Base-by-base conservation (phyloP, 805 yeast species). In the Saturnispora bothae region DNA sequence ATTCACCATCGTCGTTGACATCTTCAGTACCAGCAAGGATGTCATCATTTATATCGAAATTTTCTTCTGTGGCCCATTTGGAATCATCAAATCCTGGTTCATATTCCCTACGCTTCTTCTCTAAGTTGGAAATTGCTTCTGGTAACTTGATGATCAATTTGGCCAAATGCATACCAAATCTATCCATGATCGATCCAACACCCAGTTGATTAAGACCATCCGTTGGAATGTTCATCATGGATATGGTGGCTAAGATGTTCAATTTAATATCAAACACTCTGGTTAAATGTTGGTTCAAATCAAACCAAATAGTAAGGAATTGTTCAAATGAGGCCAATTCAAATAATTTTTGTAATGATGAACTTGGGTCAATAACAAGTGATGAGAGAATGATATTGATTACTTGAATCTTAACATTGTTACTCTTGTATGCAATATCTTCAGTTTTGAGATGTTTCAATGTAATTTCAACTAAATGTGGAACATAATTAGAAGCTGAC, bases 221-320 rank as follows among this genome's bases (percentile, higher is more conserved):
- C 8, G 42, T 31, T 16, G 51, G 52, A 19, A 65, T 41, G 55
- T 51, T 46, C 51, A 56, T 20, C 50, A 83, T 42, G 9, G 74
- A 64, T 41, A 88, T 57, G 17, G 81, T 53, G 0, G 92, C 94
- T 46, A 89, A 58, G 3, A 74, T 63, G 1, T 83, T 74, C 31
- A 89, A 59, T 57, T 86, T 88, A 55, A 84, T 66, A 58, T 89
- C 97, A 50, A 71, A 83, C 2, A 84, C 94, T 43, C 94, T 65
- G 17, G 68, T 68, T 48, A 80, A 67, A 20, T 63, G 60, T 4
- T 76, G 70, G 28, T 76, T 60, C 8, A 66, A 48, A 16, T 68
- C 63, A 50, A 81, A 72, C 96, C 96, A 85, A 38, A 65, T 54
- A 19, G 65, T 65, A 49, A 88, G 72, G 48, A 83, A 73, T 12